A percentile compares a stretch with the other conserved stretches of the same genome.
phyloP scores from a whole-genome alignment of 106 monocot species.

The Allium cepa region DNA sequence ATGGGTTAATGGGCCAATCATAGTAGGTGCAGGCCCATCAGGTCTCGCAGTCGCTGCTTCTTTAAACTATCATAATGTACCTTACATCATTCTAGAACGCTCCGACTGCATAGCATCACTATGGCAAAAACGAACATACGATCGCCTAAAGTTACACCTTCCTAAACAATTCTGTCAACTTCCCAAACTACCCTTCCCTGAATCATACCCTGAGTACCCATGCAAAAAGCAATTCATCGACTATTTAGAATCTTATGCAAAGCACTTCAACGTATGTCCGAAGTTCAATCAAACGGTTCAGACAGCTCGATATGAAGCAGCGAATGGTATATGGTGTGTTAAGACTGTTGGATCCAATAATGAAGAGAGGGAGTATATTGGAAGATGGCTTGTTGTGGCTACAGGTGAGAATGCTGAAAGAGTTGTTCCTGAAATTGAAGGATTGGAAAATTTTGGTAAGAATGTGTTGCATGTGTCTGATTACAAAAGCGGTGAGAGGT shows the following conservation, averaged over 20 bases:
- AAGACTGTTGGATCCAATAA: background rate
- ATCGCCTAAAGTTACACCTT: constrained; percentile 40
- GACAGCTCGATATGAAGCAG: constrained; percentile 24
- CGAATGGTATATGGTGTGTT: constrained; percentile 35
- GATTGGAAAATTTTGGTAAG: constrained; percentile 26
- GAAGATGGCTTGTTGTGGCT: constrained; percentile 69
- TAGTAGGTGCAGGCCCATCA: constrained; percentile 40
- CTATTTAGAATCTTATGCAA: constrained; percentile 31
- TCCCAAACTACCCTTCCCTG: constrained; percentile 33
- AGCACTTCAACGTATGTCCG: constrained; percentile 23
- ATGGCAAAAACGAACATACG: constrained; percentile 43
- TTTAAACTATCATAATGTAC: constrained; percentile 20
- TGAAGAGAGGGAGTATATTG: constrained; percentile 16
- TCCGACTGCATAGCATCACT: constrained; percentile 43
- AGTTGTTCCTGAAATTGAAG: constrained; percentile 54
- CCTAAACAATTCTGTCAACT: constrained; percentile 51
- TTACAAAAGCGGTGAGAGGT: constrained; percentile 48
- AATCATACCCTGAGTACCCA: constrained; percentile 31
- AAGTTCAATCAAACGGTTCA: constrained; percentile 24
- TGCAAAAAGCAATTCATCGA: constrained; percentile 26
- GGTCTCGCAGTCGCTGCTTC: constrained; percentile 38
- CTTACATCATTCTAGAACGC: constrained; percentile 35
- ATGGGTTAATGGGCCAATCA: constrained; percentile 47
- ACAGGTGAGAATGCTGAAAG: constrained; percentile 92
- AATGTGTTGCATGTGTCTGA: constrained; percentile 23